These are phyloP conservation scores for Macroventuria anomochaeta DNA, from an alignment of 2,329 filamentous ascomycete species.

Conservation along the genomic window DNA sequence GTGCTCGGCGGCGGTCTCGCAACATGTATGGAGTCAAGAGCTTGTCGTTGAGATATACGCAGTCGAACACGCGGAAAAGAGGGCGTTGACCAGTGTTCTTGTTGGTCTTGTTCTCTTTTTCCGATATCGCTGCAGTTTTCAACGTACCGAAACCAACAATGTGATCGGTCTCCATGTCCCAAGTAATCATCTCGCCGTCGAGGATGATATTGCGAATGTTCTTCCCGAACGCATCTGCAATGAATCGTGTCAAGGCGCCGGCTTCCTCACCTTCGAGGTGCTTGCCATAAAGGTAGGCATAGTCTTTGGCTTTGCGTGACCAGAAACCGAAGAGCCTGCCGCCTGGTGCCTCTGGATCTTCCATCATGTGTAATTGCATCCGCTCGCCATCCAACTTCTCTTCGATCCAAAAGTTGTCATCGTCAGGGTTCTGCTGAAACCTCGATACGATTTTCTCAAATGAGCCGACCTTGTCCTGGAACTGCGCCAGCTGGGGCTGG, in stretches of 20 bases:
- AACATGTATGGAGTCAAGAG: slow-evolving; percentile 83
- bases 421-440: slow-evolving; percentile 70
- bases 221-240: slow-evolving; percentile 76
- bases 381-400: slow-evolving; percentile 97
- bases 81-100: slow-evolving; percentile 70
- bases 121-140: slow-evolving; percentile 85
- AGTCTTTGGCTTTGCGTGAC: slow-evolving; percentile 96
- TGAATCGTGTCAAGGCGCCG: slow-evolving; percentile 78
- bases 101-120: slow-evolving; percentile 73
- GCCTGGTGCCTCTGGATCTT: slow-evolving; percentile 71
- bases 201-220: slow-evolving; percentile 87
- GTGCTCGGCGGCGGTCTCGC: slow-evolving; percentile 76
- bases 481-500: slow-evolving; percentile 92
- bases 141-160: slow-evolving; percentile 90
- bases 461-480: slow-evolving; percentile 73
- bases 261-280: slow-evolving; percentile 72
- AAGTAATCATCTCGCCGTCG: slow-evolving; percentile 98
- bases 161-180: slow-evolving; percentile 85
- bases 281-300: slow-evolving; percentile 90
- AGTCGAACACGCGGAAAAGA: slow-evolving; percentile 87
- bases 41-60: slow-evolving; percentile 83
- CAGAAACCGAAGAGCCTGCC: slow-evolving; percentile 83
- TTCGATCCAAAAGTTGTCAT: slow-evolving; percentile 91
- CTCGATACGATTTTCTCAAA: slow-evolving; percentile 80
- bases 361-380: slow-evolving; percentile 92